Percentiles rank a stretch among this genome's conserved stretches.
Conservation (phyloP, 208 protist species). For the Strigomonas culicis region DNA sequence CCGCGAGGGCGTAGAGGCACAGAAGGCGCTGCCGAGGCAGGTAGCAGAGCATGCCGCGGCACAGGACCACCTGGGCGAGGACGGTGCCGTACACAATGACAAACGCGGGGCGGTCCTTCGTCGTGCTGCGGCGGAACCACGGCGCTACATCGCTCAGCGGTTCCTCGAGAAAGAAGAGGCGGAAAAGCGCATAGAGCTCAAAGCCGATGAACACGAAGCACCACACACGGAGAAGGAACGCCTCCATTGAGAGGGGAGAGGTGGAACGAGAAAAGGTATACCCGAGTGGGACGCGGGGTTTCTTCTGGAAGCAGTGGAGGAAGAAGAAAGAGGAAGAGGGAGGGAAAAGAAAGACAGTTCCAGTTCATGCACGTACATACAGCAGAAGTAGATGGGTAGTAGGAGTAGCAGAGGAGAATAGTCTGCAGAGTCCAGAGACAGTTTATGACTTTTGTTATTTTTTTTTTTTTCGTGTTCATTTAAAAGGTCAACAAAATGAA, state of each 20-base stretch:
- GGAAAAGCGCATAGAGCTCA: neutral
- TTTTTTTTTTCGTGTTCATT: slow-evolving; percentile 2
- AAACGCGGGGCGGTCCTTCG: neutral
- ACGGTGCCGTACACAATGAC: neutral
- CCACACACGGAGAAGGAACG: neutral
- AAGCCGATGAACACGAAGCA: neutral
- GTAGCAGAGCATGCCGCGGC: neutral
- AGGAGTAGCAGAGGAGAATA: no score
- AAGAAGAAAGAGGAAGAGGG: neutral
- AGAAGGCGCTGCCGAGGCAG: neutral
- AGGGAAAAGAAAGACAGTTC: neutral
- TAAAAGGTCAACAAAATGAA: neutral
- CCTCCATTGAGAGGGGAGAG: neutral
- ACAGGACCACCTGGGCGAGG: neutral
- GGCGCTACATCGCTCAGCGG: neutral
- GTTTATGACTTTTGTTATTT: slow-evolving; percentile 1
- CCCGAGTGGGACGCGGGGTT: neutral
- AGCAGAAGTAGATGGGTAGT: no score
- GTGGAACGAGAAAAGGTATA: neutral
- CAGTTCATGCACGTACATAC: no score
- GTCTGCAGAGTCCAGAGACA: no score
- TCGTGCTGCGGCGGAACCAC: neutral
- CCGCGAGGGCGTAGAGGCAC: neutral
- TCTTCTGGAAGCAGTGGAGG: neutral
- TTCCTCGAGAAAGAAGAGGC: neutral